These are phyloP conservation scores for Brassica balearica DNA, from an alignment of 441 rosid genomes.

Conservation along the genomic window DNA sequence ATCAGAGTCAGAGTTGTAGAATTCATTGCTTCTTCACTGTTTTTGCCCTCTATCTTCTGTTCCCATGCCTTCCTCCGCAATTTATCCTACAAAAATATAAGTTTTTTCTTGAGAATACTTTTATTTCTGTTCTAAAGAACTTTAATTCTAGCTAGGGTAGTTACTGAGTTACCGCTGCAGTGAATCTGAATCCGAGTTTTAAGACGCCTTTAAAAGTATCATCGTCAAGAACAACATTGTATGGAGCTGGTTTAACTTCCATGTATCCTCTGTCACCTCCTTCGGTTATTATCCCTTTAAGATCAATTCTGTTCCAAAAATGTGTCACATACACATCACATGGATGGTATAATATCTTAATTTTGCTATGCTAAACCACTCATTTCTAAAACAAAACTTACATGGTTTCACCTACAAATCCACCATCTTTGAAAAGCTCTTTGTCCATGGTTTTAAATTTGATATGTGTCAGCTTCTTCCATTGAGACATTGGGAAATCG, in stretches of 20 bases:
- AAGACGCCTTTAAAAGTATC: constrained; percentile 70
- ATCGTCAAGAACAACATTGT: constrained; percentile 79
- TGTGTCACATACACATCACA: constrained; percentile 9
- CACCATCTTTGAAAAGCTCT: constrained; percentile 57
- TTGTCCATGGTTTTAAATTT: constrained; percentile 72
- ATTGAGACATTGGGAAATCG: constrained; percentile 56
- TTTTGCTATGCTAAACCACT: not conserved
- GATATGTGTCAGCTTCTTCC: constrained; percentile 58
- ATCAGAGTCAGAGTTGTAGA: constrained; percentile 33
- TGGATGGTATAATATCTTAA: not conserved
- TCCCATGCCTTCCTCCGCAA: constrained; percentile 43
- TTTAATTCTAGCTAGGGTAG: not conserved
- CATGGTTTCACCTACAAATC: constrained; percentile 84
- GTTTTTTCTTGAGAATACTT: no score
- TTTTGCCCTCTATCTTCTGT: constrained; percentile 35
- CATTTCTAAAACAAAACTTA: constrained; percentile 30
- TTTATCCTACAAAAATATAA: constrained; percentile 31
- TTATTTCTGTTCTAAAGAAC: no score
- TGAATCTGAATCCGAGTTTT: constrained; percentile 71
- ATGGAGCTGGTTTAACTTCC: constrained; percentile 65
- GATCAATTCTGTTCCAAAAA: constrained; percentile 53
- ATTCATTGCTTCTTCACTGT: constrained; percentile 28
- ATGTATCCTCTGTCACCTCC: constrained; percentile 60
- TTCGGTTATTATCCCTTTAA: constrained; percentile 71
- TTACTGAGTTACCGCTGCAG: constrained; percentile 29